These are phyloP conservation scores for Kwoniella sp. DNA, from an alignment of 768 basidiomycete species.

Conservation along the genomic window DNA sequence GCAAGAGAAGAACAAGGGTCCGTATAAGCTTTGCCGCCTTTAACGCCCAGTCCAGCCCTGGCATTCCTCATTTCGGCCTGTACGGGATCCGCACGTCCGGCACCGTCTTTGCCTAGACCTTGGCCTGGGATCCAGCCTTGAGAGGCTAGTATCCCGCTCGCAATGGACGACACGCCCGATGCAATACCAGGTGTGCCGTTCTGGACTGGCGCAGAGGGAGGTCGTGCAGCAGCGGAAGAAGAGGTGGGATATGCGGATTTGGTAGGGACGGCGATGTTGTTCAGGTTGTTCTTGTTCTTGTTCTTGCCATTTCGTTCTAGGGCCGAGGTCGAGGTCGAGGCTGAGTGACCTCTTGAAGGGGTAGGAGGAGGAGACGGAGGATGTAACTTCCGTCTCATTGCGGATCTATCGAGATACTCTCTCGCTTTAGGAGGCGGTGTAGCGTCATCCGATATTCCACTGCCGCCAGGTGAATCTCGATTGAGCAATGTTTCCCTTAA, in stretches of 20 bases:
- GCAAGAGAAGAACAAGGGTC: neutral
- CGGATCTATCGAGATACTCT: constrained; percentile 47
- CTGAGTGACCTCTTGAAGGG: constrained; percentile 5
- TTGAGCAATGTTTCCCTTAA: constrained; percentile 33
- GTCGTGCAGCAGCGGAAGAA: too few species aligned
- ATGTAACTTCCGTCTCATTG: constrained; percentile 40
- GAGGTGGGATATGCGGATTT: neutral
- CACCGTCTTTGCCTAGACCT: constrained; percentile 37
- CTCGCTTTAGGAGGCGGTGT: neutral
- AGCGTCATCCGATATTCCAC: neutral
- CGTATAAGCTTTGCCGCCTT: constrained; percentile 25
- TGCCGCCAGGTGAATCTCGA: constrained; percentile 1
- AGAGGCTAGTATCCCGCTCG: constrained; percentile 24
- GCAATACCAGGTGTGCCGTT: neutral
- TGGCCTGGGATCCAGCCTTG: constrained; percentile 46
- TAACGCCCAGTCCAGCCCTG: constrained; percentile 39
- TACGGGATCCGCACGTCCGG: constrained; percentile 36
- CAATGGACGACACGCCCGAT: constrained; percentile 24
- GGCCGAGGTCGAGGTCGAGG: neutral
- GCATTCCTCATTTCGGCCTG: constrained; percentile 33
- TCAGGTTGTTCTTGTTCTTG: neutral
- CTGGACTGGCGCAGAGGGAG: too few species aligned
- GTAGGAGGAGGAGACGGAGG: constrained; percentile 23
- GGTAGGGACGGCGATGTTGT: constrained; percentile 1
- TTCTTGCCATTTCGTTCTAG: neutral